Conservation (phyloP, 257 asterid genomes). For the Paulownia fortunei region DNA sequence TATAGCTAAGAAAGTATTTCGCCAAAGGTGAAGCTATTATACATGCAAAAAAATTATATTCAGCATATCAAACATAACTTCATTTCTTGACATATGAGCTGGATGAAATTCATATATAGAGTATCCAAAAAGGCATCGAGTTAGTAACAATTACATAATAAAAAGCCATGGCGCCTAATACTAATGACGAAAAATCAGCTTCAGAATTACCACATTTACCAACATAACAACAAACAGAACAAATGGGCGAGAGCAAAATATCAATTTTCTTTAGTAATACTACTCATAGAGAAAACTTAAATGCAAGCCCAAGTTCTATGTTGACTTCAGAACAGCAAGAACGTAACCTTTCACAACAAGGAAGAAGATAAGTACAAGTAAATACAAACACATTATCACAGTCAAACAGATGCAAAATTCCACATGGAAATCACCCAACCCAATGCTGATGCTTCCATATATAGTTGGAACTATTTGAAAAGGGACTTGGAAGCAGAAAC, state of each 20-base stretch:
- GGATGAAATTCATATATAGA: neutral
- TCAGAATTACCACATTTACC: neutral
- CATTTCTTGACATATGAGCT: neutral
- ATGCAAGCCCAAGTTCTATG: conserved; percentile 47
- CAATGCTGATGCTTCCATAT: neutral
- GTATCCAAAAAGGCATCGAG: neutral
- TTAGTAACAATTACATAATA: conserved; percentile 3
- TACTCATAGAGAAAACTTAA: conserved; percentile 50
- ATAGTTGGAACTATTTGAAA: neutral
- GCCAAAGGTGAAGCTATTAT: neutral
- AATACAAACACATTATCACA: conserved; percentile 31
- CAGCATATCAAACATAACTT: neutral
- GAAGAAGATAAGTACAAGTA: conserved; percentile 30
- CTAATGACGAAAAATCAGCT: too few relatives aligned
- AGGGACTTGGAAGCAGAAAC: neutral
- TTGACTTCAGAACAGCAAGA: conserved; percentile 50
- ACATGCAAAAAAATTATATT: neutral
- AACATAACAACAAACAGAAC: conserved; percentile 29
- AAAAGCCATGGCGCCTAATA: too few relatives aligned
- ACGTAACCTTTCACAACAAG: conserved; percentile 45
- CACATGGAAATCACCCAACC: neutral
- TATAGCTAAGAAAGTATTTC: neutral
- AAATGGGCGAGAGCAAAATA: conserved; percentile 33
- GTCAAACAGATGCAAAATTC: conserved; percentile 6
- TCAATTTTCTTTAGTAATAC: conserved; percentile 37